Percentiles rank a stretch among this genome's conserved stretches.
These are phyloP conservation scores for Spergularia marina DNA, from an alignment of 148 eudicot species.

Conservation along the genomic window DNA sequence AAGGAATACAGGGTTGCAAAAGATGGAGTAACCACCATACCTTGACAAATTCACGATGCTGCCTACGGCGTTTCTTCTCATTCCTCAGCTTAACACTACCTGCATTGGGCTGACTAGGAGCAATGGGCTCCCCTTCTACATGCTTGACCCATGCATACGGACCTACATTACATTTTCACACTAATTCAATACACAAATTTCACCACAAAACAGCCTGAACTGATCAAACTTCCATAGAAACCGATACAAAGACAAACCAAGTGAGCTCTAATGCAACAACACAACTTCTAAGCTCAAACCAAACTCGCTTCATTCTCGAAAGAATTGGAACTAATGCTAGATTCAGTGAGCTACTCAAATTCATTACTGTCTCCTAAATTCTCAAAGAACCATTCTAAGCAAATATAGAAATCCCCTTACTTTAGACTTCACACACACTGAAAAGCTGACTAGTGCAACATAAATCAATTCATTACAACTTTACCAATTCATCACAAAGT, in stretches of 20 bases:
- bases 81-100: slow-evolving; percentile 87
- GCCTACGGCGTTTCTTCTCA: slow-evolving; percentile 75
- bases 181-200: slow-evolving; percentile 12
- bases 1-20: background rate
- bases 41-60: slow-evolving; percentile 63
- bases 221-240: background rate
- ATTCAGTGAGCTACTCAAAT: background rate
- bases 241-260: background rate
- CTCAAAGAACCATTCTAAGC: too few relatives aligned
- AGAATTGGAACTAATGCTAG: background rate
- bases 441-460: too few relatives aligned
- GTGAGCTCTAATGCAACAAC: background rate
- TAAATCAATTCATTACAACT: too few relatives aligned
- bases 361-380: too few relatives aligned
- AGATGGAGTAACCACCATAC: slow-evolving; percentile 30
- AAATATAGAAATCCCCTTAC: too few relatives aligned
- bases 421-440: too few relatives aligned
- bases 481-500: too few relatives aligned
- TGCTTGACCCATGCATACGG: slow-evolving; percentile 89
- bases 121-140: slow-evolving; percentile 65
- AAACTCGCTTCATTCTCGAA: background rate
- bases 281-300: background rate
- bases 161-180: slow-evolving; percentile 48
- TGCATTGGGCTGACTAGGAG: slow-evolving; percentile 75
- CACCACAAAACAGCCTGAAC: background rate